Evolutionary conservation across 2,329 filamentous ascomycete genomes (phyloP), one percentile per base, ranked within the genome.

Genomic region (Epichloe typhina): DNA sequence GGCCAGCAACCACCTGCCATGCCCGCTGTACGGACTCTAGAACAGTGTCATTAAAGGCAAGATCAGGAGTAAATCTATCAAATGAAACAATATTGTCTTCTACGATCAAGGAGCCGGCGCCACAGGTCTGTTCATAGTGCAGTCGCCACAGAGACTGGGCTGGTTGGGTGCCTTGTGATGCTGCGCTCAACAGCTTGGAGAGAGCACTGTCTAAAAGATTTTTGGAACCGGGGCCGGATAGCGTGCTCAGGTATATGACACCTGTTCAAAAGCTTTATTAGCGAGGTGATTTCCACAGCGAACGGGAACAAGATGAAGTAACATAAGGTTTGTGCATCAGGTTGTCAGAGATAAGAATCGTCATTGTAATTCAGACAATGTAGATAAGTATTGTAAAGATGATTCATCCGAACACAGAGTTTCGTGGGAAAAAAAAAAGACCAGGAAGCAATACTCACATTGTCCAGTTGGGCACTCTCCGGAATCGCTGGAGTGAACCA

Each of bases 281-380:
- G 68, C 57, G 53, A 69, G 45, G 12, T 19, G 50, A 9, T n/a
- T 38, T 21, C 5, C 9, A 19, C 3, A 8, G 51, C 44, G 36
- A 45, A 19, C 50, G 33, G 17, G 26, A 48, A 51, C 23, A 45
- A 50, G 31, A 47, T 46, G 46, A 39, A 51, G 31, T 48, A 56
- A 46, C 33, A 40, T 45, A 39, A 55, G 49, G 50, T 55, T 62
- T 33, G 69, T 71, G 73, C 71, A 80, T 94, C 88, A 95, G 88
- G 72, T 83, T 88, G 83, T 91, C 83, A 91, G 85, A 89, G 81
- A 79, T 75, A 75, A 75, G 77, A 49, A 77, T 93, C 89, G 82
- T 94, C 90, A 95, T 72, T 77, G 77, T 68, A 72, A 72, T 85
- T 95, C 91, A 90, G 91, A 86, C 89, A 97, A 97, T 96, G 91